Evolutionary conservation across 768 basidiomycete species (phyloP).

Genomic region (Trametes cinnabarina): DNA sequence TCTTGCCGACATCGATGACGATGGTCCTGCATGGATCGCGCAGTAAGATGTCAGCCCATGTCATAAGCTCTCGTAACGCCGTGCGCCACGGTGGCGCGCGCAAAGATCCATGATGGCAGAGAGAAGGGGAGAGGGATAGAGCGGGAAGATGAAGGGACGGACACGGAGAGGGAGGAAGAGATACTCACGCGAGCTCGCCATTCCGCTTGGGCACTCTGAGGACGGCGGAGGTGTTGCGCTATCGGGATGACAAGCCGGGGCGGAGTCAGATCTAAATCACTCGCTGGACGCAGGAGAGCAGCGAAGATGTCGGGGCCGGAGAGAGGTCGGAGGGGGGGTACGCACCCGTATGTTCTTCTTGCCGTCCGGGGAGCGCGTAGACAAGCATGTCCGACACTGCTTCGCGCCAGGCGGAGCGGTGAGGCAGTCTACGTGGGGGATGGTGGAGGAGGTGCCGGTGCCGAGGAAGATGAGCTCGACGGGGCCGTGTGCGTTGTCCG

Average conservation of each 20-base stretch:
- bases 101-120: not conserved
- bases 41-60: not conserved
- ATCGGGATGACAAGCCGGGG: constrained; percentile 4
- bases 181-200: constrained; percentile 49
- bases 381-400: constrained; percentile 64
- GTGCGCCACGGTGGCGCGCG: not conserved
- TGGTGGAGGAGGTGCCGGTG: constrained; percentile 74
- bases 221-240: constrained; percentile 74
- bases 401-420: constrained; percentile 56
- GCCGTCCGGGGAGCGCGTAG: constrained; percentile 65
- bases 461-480: constrained; percentile 79
- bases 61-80: not conserved
- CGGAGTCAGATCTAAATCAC: not conserved
- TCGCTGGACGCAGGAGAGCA: not conserved
- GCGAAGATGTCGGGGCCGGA: not conserved
- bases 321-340: not conserved
- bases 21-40: constrained; percentile 52
- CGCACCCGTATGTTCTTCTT: constrained; percentile 70
- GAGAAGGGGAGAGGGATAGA: not conserved
- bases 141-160: not conserved
- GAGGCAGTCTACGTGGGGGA: constrained; percentile 72
- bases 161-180: not conserved
- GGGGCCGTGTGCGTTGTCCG: constrained; percentile 39
- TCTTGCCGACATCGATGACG: constrained; percentile 84
- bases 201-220: constrained; percentile 47